A percentile compares a stretch with the other conserved stretches of the same genome.
Conservation (phyloP, 768 basidiomycete genomes). For the Calvatia gigantea region DNA sequence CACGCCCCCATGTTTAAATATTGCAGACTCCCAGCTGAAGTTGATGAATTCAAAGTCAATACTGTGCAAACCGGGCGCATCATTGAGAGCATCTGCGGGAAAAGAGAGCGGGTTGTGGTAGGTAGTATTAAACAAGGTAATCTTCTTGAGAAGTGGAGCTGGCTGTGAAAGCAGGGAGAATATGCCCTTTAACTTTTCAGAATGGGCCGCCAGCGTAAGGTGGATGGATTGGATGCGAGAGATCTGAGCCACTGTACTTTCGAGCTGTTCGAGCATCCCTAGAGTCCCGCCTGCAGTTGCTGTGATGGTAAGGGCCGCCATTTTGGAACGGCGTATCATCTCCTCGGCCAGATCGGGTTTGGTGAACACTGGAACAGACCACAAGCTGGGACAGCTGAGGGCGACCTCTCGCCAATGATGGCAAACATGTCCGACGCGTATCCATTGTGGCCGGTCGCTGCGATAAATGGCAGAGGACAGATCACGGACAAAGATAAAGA, state of each 20-base stretch:
- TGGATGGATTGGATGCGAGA: conserved; percentile 31
- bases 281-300: conserved; percentile 20
- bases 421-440: conserved; percentile 36
- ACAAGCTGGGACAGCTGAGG: conserved; percentile 35
- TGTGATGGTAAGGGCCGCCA: conserved; percentile 29
- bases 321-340: conserved; percentile 43
- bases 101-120: not conserved
- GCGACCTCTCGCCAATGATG: conserved; percentile 43
- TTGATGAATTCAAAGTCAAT: conserved; percentile 1
- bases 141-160: conserved; percentile 1
- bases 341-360: conserved; percentile 35
- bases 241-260: conserved; percentile 17
- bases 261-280: conserved; percentile 20
- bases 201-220: conserved; percentile 18
- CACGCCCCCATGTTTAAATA: conserved; percentile 8
- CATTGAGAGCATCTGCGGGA: not conserved
- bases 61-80: conserved; percentile 2
- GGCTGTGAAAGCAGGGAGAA: not conserved
- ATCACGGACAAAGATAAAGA: conserved; percentile 29
- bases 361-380: conserved; percentile 33
- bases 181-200: not conserved
- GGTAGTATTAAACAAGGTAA: not conserved
- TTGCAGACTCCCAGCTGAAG: conserved; percentile 1
- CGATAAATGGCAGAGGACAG: not conserved
- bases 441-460: conserved; percentile 25